Evolutionary conservation across 768 basidiomycete genomes (phyloP), one percentile per base, ranked within the genome.

Genomic region (Botryobasidium botryosum): DNA sequence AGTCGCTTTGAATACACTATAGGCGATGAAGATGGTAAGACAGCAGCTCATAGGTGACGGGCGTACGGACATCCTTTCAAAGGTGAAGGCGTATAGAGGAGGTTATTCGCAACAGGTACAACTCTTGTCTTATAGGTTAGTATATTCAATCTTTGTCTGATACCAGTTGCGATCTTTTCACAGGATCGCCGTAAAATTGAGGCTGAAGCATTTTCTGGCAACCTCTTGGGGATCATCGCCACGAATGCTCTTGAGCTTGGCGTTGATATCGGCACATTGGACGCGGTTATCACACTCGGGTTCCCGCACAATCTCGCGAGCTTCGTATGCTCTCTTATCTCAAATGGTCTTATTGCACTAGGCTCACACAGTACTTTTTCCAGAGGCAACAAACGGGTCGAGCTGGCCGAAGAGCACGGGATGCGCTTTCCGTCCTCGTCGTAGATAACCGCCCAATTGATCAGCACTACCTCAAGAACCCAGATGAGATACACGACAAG

Each of bases 171-270:
- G 33, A 10, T 42, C 25, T 37, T 8, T 28, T 15, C 29, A 2
- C 47, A 84, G 77, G 87, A 88, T 54, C 75, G 87, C 23, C 74
- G 87, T 21, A 68, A 64, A 49, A 90, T 91, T 40, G 87, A 92
- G 58, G 66, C 72, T 36, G 81, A 90, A 54, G 87, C 88, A 4
- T 92, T 92, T 55, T 74, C 77, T 1, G 85, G 86, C 2, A 68
- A 73, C 50, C 65, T 91, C 7, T 70, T 92, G 0, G 87, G 88
- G 10, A 79, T 91, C 36, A 69, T 92, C 27, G 82, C 86, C 0
- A 92, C 87, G 0, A 91, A 87, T 53, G 87, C 87, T 0, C 68
- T 91, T 10, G 88, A 92, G 59, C 72, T 91, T 5, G 86, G 86
- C 12, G 79, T 88, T n/a, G 85, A 90, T 53, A 88, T 90, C 28